Conservation (phyloP, 2,329 filamentous ascomycete genomes). For the Ophiocordyceps camponoti-floridani region DNA sequence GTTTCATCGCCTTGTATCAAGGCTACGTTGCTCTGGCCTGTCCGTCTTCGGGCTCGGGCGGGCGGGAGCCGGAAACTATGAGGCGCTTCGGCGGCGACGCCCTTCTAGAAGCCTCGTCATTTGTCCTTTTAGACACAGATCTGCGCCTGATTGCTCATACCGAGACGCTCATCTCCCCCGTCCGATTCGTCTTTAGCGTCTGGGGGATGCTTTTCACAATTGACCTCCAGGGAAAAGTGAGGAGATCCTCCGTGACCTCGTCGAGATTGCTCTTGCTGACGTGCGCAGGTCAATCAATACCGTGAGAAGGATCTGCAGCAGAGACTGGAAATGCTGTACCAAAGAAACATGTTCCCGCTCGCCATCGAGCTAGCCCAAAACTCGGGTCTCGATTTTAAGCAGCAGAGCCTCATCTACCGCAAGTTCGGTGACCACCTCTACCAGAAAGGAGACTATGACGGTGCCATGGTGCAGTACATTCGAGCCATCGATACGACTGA, state of each 20-base stretch:
- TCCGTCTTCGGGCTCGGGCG: slow-evolving; percentile 42
- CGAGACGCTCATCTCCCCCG: slow-evolving; percentile 64
- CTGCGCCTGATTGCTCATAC: slow-evolving; percentile 80
- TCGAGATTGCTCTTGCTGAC: not conserved
- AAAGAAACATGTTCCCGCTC: slow-evolving; percentile 78
- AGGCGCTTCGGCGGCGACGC: slow-evolving; percentile 61
- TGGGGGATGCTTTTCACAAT: slow-evolving; percentile 91
- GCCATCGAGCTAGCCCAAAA: slow-evolving; percentile 90
- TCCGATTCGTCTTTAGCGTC: slow-evolving; percentile 64
- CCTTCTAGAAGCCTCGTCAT: slow-evolving; percentile 71
- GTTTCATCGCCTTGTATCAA: slow-evolving; percentile 56
- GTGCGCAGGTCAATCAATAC: slow-evolving; percentile 56
- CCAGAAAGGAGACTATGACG: slow-evolving; percentile 88
- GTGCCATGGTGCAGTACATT: slow-evolving; percentile 97
- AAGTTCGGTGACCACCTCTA: slow-evolving; percentile 91
- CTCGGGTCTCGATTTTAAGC: slow-evolving; percentile 56
- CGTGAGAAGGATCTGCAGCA: slow-evolving; percentile 83
- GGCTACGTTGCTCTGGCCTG: slow-evolving; percentile 82
- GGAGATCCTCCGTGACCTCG: not conserved
- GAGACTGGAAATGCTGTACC: slow-evolving; percentile 82
- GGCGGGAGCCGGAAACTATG: slow-evolving; percentile 39
- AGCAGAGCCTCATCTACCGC: slow-evolving; percentile 83
- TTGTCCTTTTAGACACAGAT: slow-evolving; percentile 83
- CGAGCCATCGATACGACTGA: slow-evolving; percentile 92
- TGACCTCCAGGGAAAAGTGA: slow-evolving; percentile 77